Evolutionary conservation across 768 basidiomycete genomes (phyloP), one percentile per base, ranked within the genome.

Genomic region (Pholiota microspora): DNA sequence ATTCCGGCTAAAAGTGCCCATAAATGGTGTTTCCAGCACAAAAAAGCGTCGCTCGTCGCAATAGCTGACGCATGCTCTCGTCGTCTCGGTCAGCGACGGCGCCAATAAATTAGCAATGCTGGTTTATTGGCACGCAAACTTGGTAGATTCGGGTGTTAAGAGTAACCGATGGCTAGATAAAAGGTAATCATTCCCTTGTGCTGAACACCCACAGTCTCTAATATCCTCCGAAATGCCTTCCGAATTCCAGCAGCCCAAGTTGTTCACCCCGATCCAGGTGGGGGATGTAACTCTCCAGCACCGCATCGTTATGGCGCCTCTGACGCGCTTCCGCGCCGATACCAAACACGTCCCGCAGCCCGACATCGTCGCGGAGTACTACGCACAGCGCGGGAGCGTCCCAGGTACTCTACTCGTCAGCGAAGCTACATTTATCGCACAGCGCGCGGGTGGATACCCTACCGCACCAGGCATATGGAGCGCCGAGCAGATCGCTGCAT

Each of bases 391-490:
- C 1, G 73, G 69, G 8, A 68, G 69, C 35, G 58, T 65, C 0
- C 74, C 78, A 0, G 85, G 85, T 0, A 83, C 79, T 0, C 66
- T 87, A 9, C 67, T 83, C 40, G 73, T 89, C 55, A 67, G 81
- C 2, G 85, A 88, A 65, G 85, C 74, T 0, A 83, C 84, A 2
- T 69, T 77, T 49, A 78, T 88, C 45, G 73, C 78, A 0, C 64
- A 67, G 2, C 59, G 75, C n/a, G 82, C 85, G 0, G 82, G 78
- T 2, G 85, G 83, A 2, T 73, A 68, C 44, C 46, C 55, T 2
- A 66, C 80, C 53, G 75, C 78, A 0, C 88, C 88, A 1, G 89
- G 88, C 0, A 81, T 89, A 48, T 89, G 79, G 74, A 81, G 64
- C 24, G 66, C 77, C 1, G 81, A 77, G 16, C 89, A 92, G 59